Evolutionary conservation across 2,329 filamentous ascomycete genomes (phyloP).

Genomic region (Fusarium sp.): DNA sequence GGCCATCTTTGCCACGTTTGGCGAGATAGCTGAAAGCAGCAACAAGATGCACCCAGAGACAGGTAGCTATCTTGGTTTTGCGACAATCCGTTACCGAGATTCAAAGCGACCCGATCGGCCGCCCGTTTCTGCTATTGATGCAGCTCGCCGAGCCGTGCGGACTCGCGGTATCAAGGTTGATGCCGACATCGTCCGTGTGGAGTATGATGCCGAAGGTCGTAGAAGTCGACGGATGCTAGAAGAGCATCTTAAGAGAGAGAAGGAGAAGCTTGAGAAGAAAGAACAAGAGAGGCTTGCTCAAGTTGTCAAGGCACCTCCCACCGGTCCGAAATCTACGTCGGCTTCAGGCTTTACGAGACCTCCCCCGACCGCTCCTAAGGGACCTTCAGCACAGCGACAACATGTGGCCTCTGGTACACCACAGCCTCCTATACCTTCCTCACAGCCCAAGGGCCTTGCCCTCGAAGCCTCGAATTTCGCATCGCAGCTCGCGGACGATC

Average conservation of each 20-base stretch:
- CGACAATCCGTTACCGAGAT: slow-evolving; percentile 91
- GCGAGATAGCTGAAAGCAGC: slow-evolving; percentile 90
- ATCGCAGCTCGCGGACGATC: slow-evolving; percentile 80
- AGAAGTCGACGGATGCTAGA: slow-evolving; percentile 86
- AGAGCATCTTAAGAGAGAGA: slow-evolving; percentile 78
- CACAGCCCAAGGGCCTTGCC: slow-evolving; percentile 56
- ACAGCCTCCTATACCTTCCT: slow-evolving; percentile 53
- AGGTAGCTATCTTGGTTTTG: slow-evolving; percentile 94
- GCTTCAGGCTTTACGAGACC: slow-evolving; percentile 60
- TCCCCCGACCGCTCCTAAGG: slow-evolving; percentile 89
- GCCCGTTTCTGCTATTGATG: slow-evolving; percentile 78
- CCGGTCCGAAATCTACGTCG: slow-evolving; percentile 56
- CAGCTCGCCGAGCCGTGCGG: slow-evolving; percentile 85
- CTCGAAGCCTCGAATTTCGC: slow-evolving; percentile 78
- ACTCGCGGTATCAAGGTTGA: slow-evolving; percentile 86
- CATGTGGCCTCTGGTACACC: slow-evolving; percentile 48
- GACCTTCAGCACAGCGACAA: slow-evolving; percentile 75
- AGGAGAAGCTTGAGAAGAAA: slow-evolving; percentile 74
- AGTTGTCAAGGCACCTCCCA: slow-evolving; percentile 55
- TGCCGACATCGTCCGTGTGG: slow-evolving; percentile 81
- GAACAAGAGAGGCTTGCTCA: slow-evolving; percentile 57
- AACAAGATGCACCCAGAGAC: slow-evolving; percentile 97
- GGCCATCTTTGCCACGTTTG: slow-evolving; percentile 83
- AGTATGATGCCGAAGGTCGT: slow-evolving; percentile 90
- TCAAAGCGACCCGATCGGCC: slow-evolving; percentile 62